Evolutionary conservation across 2,329 filamentous ascomycete genomes (phyloP), one percentile per base, ranked within the genome.

Genomic region (Graphiopsis chlorocephala): DNA sequence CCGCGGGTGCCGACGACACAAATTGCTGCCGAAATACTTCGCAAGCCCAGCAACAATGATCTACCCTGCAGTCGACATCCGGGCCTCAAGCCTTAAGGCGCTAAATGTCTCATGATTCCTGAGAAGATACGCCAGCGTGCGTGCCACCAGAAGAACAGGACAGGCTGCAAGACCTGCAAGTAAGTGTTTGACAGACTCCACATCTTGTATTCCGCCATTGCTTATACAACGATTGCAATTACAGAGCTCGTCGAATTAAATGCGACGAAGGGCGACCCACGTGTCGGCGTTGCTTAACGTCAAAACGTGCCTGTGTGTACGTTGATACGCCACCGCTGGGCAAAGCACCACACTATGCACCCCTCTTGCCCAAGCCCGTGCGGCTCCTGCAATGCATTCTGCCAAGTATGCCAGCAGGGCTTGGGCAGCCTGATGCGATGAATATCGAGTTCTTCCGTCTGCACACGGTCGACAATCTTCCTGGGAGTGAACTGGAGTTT

Each of bases 241-340:
- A 48, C 31, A 64, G 62, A 55, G 56, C 55, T 28, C 64, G 65
- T 8, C 63, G 63, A n/a, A 58, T 65, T 5, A 65, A 65, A 31
- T 67, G 63, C 42, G 64, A 66, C 60, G 65, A 68, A 23, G 45
- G 23, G 4, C 61, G 66, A 5, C 66, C 66, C 26, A 33, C 33
- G 25, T 67, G 66, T 28, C 35, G 20, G 17, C 47, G 57, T 25
- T 67, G 66, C 45, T 28, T 31, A 6, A 35, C 20, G 6, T 33
- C 59, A 3, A 31, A 50, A 15, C 59, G 59, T 26, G 47, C 12
- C 14, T 61, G 59, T 31, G 47, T 17, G 15, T 53, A 53, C 50
- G 47, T 28, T n/a, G 45, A 33, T 23, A 23, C 53, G 12, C 31
- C 31, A 14, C 35, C 31, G 2, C 23, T 14, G 29, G 53, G n/a